Conservation (phyloP, 495 filamentous ascomycete species). For the Penicillium macrosclerotiorum region DNA sequence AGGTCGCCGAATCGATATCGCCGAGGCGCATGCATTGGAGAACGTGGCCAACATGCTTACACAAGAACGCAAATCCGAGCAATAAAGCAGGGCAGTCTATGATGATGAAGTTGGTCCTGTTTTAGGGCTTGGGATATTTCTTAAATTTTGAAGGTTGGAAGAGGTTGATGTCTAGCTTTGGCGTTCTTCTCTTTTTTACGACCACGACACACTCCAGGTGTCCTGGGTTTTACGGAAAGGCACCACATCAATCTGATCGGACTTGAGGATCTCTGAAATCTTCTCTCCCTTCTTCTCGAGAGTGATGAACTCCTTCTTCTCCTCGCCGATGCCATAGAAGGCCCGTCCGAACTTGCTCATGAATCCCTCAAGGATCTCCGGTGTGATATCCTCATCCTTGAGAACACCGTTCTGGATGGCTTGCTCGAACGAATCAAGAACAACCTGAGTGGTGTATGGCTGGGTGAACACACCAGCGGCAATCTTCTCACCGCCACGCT, state of each 20-base stretch:
- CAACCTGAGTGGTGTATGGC: slow-evolving; percentile 74
- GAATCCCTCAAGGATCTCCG: slow-evolving; percentile 70
- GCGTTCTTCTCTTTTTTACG: slow-evolving; percentile 19
- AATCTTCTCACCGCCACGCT: slow-evolving; percentile 61
- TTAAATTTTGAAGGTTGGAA: no score
- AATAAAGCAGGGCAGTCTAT: no score
- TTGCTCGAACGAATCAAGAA: slow-evolving; percentile 71
- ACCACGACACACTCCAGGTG: slow-evolving; percentile 60
- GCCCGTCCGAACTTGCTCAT: slow-evolving; percentile 67
- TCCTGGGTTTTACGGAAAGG: slow-evolving; percentile 66
- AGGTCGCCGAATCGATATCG: slow-evolving; percentile 41
- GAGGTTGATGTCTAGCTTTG: no score
- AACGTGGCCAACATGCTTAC: slow-evolving; percentile 43
- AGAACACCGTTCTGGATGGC: slow-evolving; percentile 65
- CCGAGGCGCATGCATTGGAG: slow-evolving; percentile 48
- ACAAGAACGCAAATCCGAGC: slow-evolving; percentile 27
- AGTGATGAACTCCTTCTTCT: slow-evolving; percentile 57
- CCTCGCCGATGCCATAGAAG: slow-evolving; percentile 62
- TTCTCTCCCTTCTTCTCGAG: slow-evolving; percentile 60
- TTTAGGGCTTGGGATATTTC: slow-evolving; percentile 1
- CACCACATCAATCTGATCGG: slow-evolving; percentile 60
- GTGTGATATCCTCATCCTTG: slow-evolving; percentile 63
- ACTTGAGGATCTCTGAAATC: slow-evolving; percentile 51
- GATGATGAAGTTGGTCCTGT: slow-evolving; percentile 14
- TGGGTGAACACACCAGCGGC: slow-evolving; percentile 91